These are phyloP conservation scores for Rhynchospora tenuis DNA, from an alignment of 176 grass and related monocot species.

Conservation along the genomic window DNA sequence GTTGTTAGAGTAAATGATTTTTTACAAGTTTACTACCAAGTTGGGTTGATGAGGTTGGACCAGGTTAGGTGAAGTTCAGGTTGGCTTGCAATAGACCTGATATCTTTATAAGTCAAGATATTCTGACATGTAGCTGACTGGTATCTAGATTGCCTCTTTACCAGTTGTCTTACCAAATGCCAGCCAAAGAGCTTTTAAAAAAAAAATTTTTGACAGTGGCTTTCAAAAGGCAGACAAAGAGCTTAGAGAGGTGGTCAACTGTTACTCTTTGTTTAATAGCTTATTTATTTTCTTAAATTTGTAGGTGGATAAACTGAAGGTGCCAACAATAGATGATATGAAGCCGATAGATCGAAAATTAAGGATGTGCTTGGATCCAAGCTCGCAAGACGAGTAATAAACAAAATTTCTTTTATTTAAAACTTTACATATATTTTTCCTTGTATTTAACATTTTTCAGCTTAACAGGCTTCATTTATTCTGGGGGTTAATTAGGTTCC, in stretches of 20 bases:
- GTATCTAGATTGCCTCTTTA: not conserved
- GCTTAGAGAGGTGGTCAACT: not conserved
- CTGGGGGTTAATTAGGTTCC: not conserved
- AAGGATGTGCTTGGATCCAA: constrained; percentile 17
- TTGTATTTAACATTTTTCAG: constrained; percentile 10
- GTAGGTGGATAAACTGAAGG: constrained; percentile 18
- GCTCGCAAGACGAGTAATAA: constrained; percentile 25
- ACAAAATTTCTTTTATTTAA: not conserved
- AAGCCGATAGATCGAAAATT: constrained; percentile 24
- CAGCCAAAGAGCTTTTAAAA: not conserved
- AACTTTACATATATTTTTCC: not conserved
- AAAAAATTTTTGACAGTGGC: too few relatives aligned
- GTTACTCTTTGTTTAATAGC: not conserved
- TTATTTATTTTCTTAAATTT: not conserved
- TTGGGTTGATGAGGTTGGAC: not conserved
- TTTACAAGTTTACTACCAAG: not conserved
- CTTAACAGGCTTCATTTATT: not conserved
- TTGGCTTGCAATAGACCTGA: not conserved
- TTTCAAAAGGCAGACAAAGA: not conserved
- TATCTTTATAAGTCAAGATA: not conserved
- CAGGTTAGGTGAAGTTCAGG: not conserved
- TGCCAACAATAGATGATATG: constrained; percentile 27
- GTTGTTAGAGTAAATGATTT: not conserved
- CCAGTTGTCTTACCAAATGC: not conserved
- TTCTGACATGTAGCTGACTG: not conserved